Percentiles rank a stretch among this genome's conserved stretches.
phyloP scores from a whole-genome alignment of 768 basidiomycete species.

The Tylopilus cervinicoccineus region DNA sequence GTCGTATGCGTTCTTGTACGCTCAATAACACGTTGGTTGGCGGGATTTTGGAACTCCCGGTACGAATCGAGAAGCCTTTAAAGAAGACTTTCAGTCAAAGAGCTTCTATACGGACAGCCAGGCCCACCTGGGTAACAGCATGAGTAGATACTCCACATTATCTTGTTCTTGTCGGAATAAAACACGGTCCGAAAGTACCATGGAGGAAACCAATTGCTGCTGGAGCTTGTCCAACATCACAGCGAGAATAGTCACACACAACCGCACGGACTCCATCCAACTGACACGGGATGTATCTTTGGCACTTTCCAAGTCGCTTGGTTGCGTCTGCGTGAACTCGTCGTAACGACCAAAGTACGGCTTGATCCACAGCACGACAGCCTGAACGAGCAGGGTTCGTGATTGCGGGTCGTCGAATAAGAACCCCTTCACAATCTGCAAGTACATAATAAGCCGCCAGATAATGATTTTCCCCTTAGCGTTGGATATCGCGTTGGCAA shows the following conservation, averaged over 20 bases:
- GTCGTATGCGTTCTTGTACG: slow-evolving; percentile 58
- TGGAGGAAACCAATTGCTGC: slow-evolving; percentile 67
- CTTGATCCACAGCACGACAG: slow-evolving; percentile 90
- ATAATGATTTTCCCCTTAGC: slow-evolving; percentile 85
- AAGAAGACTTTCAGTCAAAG: slow-evolving; percentile 3
- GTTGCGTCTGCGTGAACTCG: slow-evolving; percentile 61
- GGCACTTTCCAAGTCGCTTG: slow-evolving; percentile 61
- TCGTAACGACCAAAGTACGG: slow-evolving; percentile 92
- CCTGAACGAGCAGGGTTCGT: slow-evolving; percentile 77
- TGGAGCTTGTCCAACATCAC: slow-evolving; percentile 90
- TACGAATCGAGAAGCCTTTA: slow-evolving; percentile 82
- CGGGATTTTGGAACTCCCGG: slow-evolving; percentile 70
- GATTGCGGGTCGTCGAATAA: slow-evolving; percentile 81
- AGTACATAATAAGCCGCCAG: slow-evolving; percentile 92
- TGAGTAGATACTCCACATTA: slow-evolving; percentile 82
- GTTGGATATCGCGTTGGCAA: slow-evolving; percentile 76
- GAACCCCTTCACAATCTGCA: slow-evolving; percentile 86
- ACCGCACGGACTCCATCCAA: slow-evolving; percentile 89
- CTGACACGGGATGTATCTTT: slow-evolving; percentile 73
- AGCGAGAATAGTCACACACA: slow-evolving; percentile 85
- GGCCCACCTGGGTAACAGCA: slow-evolving; percentile 77
- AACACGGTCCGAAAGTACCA: slow-evolving; percentile 55
- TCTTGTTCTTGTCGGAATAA: slow-evolving; percentile 80
- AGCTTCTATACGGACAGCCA: not conserved
- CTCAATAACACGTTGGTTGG: slow-evolving; percentile 66